A percentile compares a stretch with the other conserved stretches of the same genome.
These are phyloP conservation scores for Mortierella sp. DNA, from an alignment of 371 early-diverging fungal species.

Conservation along the genomic window DNA sequence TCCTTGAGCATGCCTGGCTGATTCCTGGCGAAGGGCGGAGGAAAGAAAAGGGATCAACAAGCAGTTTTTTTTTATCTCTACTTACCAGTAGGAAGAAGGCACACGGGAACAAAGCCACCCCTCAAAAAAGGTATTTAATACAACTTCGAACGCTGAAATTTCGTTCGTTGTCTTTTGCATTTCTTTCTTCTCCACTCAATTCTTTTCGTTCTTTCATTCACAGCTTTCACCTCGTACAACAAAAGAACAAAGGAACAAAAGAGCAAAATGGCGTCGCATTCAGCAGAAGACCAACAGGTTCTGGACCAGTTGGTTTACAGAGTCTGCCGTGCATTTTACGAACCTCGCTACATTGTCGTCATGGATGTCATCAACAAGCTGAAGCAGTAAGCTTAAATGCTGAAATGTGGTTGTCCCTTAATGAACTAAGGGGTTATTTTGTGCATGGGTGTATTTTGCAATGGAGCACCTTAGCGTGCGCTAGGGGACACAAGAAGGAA, in stretches of 20 bases:
- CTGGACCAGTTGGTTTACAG: slow-evolving; percentile 82
- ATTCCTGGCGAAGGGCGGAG: background rate
- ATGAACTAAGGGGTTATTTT: too few relatives aligned
- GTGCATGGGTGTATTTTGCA: background rate
- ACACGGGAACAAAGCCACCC: slow-evolving; percentile 3
- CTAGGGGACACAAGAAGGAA: background rate
- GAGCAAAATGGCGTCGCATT: slow-evolving; percentile 35
- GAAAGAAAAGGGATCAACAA: background rate
- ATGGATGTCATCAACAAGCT: slow-evolving; percentile 83
- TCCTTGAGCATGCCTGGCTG: slow-evolving; percentile 43
- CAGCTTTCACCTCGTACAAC: background rate
- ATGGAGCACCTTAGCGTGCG: background rate
- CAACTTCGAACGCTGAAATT: background rate
- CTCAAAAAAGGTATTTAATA: background rate
- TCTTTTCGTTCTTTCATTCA: background rate
- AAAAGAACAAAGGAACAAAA: background rate
- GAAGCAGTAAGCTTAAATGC: slow-evolving; percentile 60
- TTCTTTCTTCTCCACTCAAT: background rate
- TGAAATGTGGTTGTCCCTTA: background rate
- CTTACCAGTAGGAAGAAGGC: too few relatives aligned
- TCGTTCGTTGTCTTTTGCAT: slow-evolving; percentile 17
- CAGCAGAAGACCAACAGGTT: slow-evolving; percentile 62
- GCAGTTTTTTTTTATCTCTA: background rate
- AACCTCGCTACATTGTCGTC: slow-evolving; percentile 83
- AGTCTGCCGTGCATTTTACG: slow-evolving; percentile 91